Base-by-base conservation (phyloP, 208 protist species). In the Crithidia bombi region DNA sequence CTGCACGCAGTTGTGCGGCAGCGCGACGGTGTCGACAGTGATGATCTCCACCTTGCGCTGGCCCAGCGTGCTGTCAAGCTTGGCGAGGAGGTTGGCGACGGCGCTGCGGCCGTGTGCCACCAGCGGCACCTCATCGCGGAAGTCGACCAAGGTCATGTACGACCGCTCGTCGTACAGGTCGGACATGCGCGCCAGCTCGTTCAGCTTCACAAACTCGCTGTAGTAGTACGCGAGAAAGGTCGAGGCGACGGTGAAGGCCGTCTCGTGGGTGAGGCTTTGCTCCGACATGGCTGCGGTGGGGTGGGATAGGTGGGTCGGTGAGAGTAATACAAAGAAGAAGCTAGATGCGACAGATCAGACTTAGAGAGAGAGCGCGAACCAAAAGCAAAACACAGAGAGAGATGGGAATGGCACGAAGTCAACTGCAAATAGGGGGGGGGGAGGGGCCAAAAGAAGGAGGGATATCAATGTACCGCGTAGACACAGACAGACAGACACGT, bases 161-260 rank as follows among this genome's bases (percentile, higher is more conserved):
- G 86, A 88, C 41, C 58, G 74, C 21, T 94, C 86, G 23, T 73
- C 63, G 83, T 96, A 96, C 50, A 93, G 74, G 43, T 92, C 87
- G 12, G 65, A 30, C 62, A 93, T 79, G 52, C 55, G 65, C 14
- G 74, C 41, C 49, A 89, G 23, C 26, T 84, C 77, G 51, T 74
- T 67, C 39, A 69, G 52, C 58, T 83, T 76, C n/a, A 91, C 85
- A 59, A 96, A 92, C 54, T 85, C 77, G 51, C 80, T 86, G 85
- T 94, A 96, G 81, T 89, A 96, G 64, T 75, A 78, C 25, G 79
- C 65, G 32, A 96, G 75, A 63, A 96, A 96, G 70, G 78, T 82
- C 49, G 78, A 79, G 49, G 86, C 83, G 66, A 96, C 67, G 30
- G 63, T 75, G 54, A 72, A 65, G 69, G 85, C 79, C 32, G 55